These are phyloP conservation scores for Xerocomus brunneocitrinus DNA, from an alignment of 768 basidiomycete genomes.

Conservation along the genomic window DNA sequence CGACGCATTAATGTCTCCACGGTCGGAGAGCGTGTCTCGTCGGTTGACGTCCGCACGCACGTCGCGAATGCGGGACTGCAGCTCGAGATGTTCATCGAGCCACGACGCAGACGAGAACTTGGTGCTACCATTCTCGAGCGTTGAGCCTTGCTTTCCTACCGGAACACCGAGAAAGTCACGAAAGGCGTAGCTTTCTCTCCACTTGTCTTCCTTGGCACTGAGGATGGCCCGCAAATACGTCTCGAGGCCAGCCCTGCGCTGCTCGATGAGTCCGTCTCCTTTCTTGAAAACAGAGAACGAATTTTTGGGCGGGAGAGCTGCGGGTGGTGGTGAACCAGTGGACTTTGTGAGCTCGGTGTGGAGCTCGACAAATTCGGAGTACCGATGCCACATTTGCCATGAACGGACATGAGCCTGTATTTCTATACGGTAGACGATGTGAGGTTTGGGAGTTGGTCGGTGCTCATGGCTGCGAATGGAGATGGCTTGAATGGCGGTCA, in stretches of 20 bases:
- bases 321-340: conserved; percentile 78
- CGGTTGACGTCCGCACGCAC: conserved; percentile 84
- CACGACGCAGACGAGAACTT: conserved; percentile 77
- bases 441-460: conserved; percentile 65
- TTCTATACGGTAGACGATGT: conserved; percentile 77
- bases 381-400: conserved; percentile 93
- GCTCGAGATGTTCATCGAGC: conserved; percentile 83
- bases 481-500: conserved; percentile 77
- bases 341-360: conserved; percentile 76
- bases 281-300: conserved; percentile 54
- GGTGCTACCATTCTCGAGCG: conserved; percentile 22
- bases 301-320: conserved; percentile 81
- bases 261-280: conserved; percentile 65
- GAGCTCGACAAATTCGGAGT: conserved; percentile 90
- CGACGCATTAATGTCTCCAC: conserved; percentile 67
- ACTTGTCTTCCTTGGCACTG: conserved; percentile 72
- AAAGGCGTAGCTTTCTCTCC: conserved; percentile 77
- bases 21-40: conserved; percentile 77
- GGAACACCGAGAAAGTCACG: conserved; percentile 86
- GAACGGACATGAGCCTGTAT: conserved; percentile 85
- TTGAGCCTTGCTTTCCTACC: conserved; percentile 46
- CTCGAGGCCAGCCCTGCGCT: conserved; percentile 75
- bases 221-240: conserved; percentile 83
- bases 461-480: conserved; percentile 67
- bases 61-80: conserved; percentile 73